Base-by-base conservation (phyloP, 352 stramenopile species). In the Phytopythium aichiense region DNA sequence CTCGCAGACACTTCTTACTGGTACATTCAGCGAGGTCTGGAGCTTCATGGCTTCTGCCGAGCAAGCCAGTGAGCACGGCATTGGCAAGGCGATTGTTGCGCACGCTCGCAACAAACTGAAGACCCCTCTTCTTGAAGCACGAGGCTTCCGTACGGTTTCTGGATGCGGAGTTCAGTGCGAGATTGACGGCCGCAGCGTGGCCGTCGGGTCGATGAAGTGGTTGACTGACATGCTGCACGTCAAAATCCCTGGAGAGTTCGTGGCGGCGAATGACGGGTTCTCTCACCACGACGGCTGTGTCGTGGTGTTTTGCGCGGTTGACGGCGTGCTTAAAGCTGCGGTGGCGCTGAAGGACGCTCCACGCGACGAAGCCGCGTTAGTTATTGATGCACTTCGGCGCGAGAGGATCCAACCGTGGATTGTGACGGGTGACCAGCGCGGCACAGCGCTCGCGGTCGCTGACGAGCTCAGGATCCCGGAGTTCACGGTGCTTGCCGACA, bases 321-420 rank as follows among this genome's bases (percentile, higher is more conserved):
- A 89, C 60, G 68, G 76, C n/a, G 62, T 65, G n/a, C 54, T 91
- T n/a, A 63, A 73, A 23, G 71, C 71, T 20, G 66, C 87, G 6
- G 71, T 93, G 31, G 84, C 75, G 11, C 53, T 93, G 5, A 71
- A 71, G 18, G 79, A 91, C 66, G 61, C 70, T 13, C 62, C 68
- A n/a, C 78, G 81, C 23, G 61, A 71, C 0, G 83, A 93, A 56
- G 79, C 83, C 4, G 71, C 63, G 18, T 64, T 67, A 49, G 77
- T 90, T 22, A 69, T 92, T 7, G 73, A 87, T 23, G 59, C 84
- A 35, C 67, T 93, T 4, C 75, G 77, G 25, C 67, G 62, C 35
- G 69, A 77, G 8, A 74, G 69, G n/a, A 76, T 93, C 56, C 77
- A 91, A 57, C 66, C 81, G 20, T 91, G 79, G 77, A 85, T 93